Conservation (phyloP, 768 basidiomycete species). For the Podaxis sp. region DNA sequence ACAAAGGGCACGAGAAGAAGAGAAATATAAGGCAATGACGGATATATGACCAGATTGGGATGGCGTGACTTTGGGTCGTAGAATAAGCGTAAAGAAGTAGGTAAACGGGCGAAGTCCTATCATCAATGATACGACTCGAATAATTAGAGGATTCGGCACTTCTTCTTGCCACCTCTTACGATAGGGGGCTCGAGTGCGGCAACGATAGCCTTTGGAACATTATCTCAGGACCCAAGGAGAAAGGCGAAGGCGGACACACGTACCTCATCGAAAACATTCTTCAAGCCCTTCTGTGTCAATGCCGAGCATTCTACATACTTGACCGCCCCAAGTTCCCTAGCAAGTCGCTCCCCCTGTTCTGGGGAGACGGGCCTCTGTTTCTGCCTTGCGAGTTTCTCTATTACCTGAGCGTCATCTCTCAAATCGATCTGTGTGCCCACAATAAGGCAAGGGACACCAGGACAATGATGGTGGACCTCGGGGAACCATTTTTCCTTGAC, state of each 20-base stretch:
- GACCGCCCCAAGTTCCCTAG: constrained; percentile 96
- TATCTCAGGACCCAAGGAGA: constrained; percentile 11
- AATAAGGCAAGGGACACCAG: constrained; percentile 97
- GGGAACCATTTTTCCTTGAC: constrained; percentile 99
- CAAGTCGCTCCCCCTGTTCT: constrained; percentile 91
- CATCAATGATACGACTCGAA: constrained; percentile 16
- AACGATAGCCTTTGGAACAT: constrained; percentile 79
- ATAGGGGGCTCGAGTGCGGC: constrained; percentile 98
- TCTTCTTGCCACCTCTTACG: constrained; percentile 72
- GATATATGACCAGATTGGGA: constrained; percentile 49
- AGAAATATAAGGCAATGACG: constrained; percentile 34
- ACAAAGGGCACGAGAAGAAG: constrained; percentile 25
- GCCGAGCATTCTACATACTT: constrained; percentile 99
- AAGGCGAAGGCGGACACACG: constrained; percentile 28
- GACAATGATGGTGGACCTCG: constrained; percentile 99
- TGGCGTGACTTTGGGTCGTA: constrained; percentile 38
- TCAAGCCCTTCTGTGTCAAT: constrained; percentile 97
- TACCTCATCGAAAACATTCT: constrained; percentile 99
- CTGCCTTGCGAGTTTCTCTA: constrained; percentile 94
- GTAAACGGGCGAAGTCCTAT: constrained; percentile 25
- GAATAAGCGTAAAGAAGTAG: constrained; percentile 27
- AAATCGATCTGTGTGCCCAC: constrained; percentile 98
- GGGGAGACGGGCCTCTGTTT: constrained; percentile 90
- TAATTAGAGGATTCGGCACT: constrained; percentile 83
- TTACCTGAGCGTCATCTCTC: constrained; percentile 88